Conservation (phyloP, 2,329 filamentous ascomycete genomes). For the Phyllosticta paracitricarpa region DNA sequence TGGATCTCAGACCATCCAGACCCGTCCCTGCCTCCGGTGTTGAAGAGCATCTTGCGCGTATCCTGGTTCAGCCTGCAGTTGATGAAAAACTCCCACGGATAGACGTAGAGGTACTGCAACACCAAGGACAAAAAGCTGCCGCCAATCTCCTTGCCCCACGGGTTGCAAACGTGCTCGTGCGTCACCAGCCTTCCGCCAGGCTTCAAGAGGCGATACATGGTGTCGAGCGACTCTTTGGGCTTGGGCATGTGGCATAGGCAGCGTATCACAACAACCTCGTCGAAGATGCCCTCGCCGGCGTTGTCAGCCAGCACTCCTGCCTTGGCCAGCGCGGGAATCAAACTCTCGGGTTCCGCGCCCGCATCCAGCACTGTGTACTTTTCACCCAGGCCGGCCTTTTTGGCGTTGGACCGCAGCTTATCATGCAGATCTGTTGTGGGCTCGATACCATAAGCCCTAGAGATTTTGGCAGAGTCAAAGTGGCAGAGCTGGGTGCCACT, state of each 20-base stretch:
- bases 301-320: slow-evolving; percentile 29
- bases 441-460: slow-evolving; percentile 44
- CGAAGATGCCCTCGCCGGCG: slow-evolving; percentile 35
- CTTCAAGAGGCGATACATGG: slow-evolving; percentile 41
- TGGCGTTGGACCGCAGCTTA: slow-evolving; percentile 32
- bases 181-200: slow-evolving; percentile 47
- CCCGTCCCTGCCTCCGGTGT: slow-evolving; percentile 25
- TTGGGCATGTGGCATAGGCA: slow-evolving; percentile 47
- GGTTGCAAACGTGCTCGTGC: slow-evolving; percentile 46
- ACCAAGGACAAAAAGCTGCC: slow-evolving; percentile 36
- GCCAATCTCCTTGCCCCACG: slow-evolving; percentile 28
- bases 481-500: slow-evolving; percentile 40
- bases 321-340: slow-evolving; percentile 36
- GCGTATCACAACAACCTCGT: slow-evolving; percentile 45
- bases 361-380: slow-evolving; percentile 42
- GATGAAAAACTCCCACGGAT: slow-evolving; percentile 42
- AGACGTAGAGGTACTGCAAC: slow-evolving; percentile 37
- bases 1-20: slow-evolving; percentile 40
- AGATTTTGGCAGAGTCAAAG: slow-evolving; percentile 35
- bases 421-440: slow-evolving; percentile 40
- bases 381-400: slow-evolving; percentile 30
- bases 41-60: slow-evolving; percentile 34
- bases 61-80: slow-evolving; percentile 42
- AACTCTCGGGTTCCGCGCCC: slow-evolving; percentile 36
- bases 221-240: slow-evolving; percentile 34